Evolutionary conservation across 441 rosid genomes (phyloP), one percentile per base, ranked within the genome.

Genomic region (Capsella rubella): DNA sequence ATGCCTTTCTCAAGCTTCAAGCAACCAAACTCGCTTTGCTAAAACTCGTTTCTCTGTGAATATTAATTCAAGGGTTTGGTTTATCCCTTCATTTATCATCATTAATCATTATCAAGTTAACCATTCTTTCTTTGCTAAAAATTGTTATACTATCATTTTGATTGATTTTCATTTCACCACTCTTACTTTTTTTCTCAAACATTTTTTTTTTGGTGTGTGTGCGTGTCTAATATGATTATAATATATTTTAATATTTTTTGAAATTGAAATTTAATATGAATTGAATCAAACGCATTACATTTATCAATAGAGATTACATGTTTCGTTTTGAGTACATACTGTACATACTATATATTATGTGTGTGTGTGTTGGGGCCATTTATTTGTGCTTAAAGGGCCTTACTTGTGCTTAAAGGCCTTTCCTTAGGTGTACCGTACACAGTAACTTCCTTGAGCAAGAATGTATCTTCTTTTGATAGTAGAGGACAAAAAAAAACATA

Each of bases 1-100:
- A 67, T 72, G 65, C 67, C 69, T 78, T 72, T 72, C 77, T 60
- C 67, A 78, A 61, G 12, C 60, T 78, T 72, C 70, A 78, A 78
- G 77, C 81, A 72, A 78, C 67, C 70, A 72, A 65, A 32, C 51
- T 65, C 13, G 56, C 13, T 69, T 69, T 62, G 75, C 64, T 18
- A 55, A 43, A 62, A 62, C 75, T 69, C 75, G 79, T 62, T 76
- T 54, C 46, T 54, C 16, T 46, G 25, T 21, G 25, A 16, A 28
- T 69, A 62, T 56, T 51, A 13, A 50, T 29, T 50, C 12, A 59
- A 40, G 61, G 45, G 31, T 50, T 59, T 67, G 62, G 73, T 67
- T 67, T 59, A 40, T 42, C 56, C 49, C 47, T 59, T 58, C 39
- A 58, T 14, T 65, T 21, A 21, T 21, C 25, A 21, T 21, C 25